These are phyloP conservation scores for Colletotrichum caudatum DNA, from an alignment of 2,329 filamentous ascomycete species.

Conservation along the genomic window DNA sequence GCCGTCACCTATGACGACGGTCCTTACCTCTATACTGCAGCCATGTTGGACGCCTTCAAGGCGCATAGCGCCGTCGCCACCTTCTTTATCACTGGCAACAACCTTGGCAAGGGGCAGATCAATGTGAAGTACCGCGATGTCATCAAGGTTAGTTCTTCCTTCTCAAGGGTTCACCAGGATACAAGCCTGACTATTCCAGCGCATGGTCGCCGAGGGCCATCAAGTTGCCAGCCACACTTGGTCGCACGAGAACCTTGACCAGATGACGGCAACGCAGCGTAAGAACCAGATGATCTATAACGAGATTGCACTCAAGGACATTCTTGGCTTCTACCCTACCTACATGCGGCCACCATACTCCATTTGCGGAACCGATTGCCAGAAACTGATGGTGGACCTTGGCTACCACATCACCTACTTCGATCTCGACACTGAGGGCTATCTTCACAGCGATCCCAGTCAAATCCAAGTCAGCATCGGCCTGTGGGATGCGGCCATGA, in stretches of 20 bases:
- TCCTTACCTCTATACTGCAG: slow-evolving; percentile 50
- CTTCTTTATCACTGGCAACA: slow-evolving; percentile 53
- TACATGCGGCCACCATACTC: slow-evolving; percentile 54
- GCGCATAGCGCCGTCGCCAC: slow-evolving; percentile 50
- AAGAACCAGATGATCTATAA: slow-evolving; percentile 57
- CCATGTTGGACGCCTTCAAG: slow-evolving; percentile 52
- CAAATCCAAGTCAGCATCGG: slow-evolving; percentile 49
- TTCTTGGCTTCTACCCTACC: slow-evolving; percentile 59
- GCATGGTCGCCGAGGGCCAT: slow-evolving; percentile 59
- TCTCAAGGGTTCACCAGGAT: too few species aligned
- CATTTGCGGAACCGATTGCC: slow-evolving; percentile 43
- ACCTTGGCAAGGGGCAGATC: slow-evolving; percentile 52
- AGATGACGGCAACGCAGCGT: slow-evolving; percentile 50
- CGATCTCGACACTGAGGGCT: slow-evolving; percentile 50
- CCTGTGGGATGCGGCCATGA: slow-evolving; percentile 51
- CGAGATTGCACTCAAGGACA: slow-evolving; percentile 58
- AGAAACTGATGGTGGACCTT: slow-evolving; percentile 35
- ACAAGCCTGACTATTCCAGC: slow-evolving; percentile 43
- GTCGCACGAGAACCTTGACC: slow-evolving; percentile 57
- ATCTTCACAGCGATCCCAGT: slow-evolving; percentile 27
- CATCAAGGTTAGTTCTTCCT: slow-evolving; percentile 48
- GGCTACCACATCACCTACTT: slow-evolving; percentile 36
- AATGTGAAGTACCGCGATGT: slow-evolving; percentile 49
- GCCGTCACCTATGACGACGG: slow-evolving; percentile 56
- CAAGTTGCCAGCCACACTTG: slow-evolving; percentile 63